Base-by-base conservation (phyloP, 2,329 filamentous ascomycete genomes). In the Cercospora zeae-maydis region DNA sequence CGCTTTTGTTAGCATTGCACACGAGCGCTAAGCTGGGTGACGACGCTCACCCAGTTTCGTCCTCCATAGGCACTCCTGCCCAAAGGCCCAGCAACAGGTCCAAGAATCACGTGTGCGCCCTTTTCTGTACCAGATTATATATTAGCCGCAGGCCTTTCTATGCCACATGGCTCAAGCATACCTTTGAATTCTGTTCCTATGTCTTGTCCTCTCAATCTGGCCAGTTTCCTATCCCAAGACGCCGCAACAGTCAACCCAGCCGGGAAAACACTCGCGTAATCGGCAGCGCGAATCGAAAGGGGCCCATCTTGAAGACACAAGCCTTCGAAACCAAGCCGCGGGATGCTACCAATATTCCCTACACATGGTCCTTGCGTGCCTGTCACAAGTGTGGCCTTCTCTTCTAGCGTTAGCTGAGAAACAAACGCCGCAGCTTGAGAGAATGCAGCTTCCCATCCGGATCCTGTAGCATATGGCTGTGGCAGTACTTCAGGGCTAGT, bases 221-320 rank as follows among this genome's bases (percentile, higher is more conserved):
- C 96, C 54, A 96, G 78, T 31, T 89, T 84, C 68, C 87, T 89
- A 75, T 92, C 95, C 89, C 91, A 97, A 0, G 92, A 96, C 0
- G 93, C 91, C 1, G 91, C 93, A 0, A 93, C 89, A 0, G 92
- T 96, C 64, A 96, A 84, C 7, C 92, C 93, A 3, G 92, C 92
- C 0, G 93, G 93, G 70, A 95, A 96, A 0, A 92, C 91, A 0
- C 91, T 93, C 36, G 87, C 85, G 72, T 96, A 92, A 69, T 96
- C 91, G 3, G 89, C 85, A 66, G 91, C 92, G 19, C 92, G 83
- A 59, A 96, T 82, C 0, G 93, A 92, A 6, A 96, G 78, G 0
- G 93, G 93, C 0, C 92, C 93, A 72, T 97, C 93, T 74, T 96
- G 92, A 14, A 97, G 79, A 66, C 90, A 92, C 16, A 96, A 79